Evolutionary conservation across 768 basidiomycete species (phyloP).

Genomic region (Exsudoporus frostii): DNA sequence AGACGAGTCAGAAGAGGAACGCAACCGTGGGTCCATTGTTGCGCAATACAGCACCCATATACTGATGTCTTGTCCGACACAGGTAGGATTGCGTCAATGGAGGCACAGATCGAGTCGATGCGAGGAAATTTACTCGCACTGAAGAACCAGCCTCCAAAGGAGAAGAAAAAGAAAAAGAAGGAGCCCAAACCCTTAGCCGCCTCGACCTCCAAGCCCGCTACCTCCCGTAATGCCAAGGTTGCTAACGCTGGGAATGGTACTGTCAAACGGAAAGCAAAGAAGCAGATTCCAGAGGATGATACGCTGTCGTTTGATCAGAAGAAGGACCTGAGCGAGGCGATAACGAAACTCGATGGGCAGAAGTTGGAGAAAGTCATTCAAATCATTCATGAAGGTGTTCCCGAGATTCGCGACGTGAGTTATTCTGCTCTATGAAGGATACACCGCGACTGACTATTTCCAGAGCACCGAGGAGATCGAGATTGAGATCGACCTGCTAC

Average conservation of each 20-base stretch:
- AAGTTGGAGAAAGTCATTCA: constrained; percentile 89
- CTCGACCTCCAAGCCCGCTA: constrained; percentile 57
- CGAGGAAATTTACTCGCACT: constrained; percentile 62
- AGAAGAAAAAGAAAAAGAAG: constrained; percentile 74
- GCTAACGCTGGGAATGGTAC: constrained; percentile 35
- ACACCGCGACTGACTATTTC: constrained; percentile 13
- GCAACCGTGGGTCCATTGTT: constrained; percentile 49
- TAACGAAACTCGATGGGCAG: constrained; percentile 75
- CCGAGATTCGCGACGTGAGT: constrained; percentile 90
- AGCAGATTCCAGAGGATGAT: constrained; percentile 70
- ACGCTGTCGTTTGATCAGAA: constrained; percentile 94
- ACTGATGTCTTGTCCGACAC: constrained; percentile 17
- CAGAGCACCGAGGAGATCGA: constrained; percentile 98
- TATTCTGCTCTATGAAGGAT: constrained; percentile 5
- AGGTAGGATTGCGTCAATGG: constrained; percentile 77
- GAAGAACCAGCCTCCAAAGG: constrained; percentile 53
- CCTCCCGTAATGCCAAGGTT: constrained; percentile 47
- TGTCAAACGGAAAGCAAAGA: constrained; percentile 65
- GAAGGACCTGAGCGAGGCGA: constrained; percentile 96
- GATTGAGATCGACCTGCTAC: constrained; percentile 92
- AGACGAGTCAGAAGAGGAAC: constrained; percentile 67
- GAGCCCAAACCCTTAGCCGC: constrained; percentile 54
- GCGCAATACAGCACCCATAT: background rate
- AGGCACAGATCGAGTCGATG: constrained; percentile 78
- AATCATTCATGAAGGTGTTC: constrained; percentile 92